Conservation (phyloP, 257 asterid genomes). For the Sherardia arvensis region DNA sequence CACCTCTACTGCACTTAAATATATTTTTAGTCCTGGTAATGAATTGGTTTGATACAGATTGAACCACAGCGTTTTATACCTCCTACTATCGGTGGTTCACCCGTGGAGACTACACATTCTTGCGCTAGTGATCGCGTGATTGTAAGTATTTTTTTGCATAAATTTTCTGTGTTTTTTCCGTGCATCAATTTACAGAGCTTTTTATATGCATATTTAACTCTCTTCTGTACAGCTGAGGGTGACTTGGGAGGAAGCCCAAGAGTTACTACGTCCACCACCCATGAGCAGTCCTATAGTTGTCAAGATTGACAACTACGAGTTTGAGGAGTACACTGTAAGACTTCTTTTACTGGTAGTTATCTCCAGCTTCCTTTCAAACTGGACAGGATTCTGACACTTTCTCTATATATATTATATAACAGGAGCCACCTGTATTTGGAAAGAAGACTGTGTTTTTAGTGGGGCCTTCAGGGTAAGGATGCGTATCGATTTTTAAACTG, state of each 20-base stretch:
- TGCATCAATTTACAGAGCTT: too few relatives aligned
- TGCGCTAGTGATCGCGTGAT: slow-evolving; percentile 44
- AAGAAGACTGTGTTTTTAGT: slow-evolving; percentile 73
- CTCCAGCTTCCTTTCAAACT: too few relatives aligned
- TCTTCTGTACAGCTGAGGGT: slow-evolving; percentile 43
- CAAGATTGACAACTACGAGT: slow-evolving; percentile 57
- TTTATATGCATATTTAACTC: too few relatives aligned
- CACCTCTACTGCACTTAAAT: too few relatives aligned
- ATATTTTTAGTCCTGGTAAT: too few relatives aligned
- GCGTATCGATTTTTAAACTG: neutral
- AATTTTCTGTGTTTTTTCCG: too few relatives aligned
- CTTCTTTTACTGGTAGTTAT: slow-evolving; percentile 2
- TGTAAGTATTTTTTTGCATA: slow-evolving; percentile 36
- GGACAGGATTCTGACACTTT: slow-evolving; percentile 8
- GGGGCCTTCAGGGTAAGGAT: slow-evolving; percentile 70
- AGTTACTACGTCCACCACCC: slow-evolving; percentile 75
- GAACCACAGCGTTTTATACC: slow-evolving; percentile 37
- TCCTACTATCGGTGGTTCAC: slow-evolving; percentile 39
- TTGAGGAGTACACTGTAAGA: slow-evolving; percentile 78
- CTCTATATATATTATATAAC: slow-evolving; percentile 9
- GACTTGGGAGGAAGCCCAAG: slow-evolving; percentile 98
- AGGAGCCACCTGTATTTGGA: slow-evolving; percentile 96
- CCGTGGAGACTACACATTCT: slow-evolving; percentile 45
- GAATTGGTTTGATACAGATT: slow-evolving; percentile 24
- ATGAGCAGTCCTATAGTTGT: slow-evolving; percentile 44